These are phyloP conservation scores for Pleodorina starrii DNA, from an alignment of 139 green algal species.

Conservation along the genomic window DNA sequence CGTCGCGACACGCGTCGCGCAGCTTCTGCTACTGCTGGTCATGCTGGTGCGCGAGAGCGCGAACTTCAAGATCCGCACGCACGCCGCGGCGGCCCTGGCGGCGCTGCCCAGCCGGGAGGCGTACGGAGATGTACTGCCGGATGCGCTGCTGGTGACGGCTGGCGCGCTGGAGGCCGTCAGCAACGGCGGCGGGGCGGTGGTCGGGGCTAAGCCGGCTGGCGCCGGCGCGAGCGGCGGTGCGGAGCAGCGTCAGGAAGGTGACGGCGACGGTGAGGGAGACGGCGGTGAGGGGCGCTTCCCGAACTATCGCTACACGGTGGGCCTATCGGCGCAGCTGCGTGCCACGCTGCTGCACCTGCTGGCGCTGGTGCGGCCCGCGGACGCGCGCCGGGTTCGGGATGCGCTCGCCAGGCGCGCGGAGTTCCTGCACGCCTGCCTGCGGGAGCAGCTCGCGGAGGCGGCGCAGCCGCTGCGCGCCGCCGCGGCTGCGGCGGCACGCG, in stretches of 20 bases:
- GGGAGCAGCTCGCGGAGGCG: constrained; percentile 20
- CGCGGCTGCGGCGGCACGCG: not conserved
- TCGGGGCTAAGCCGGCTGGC: not conserved
- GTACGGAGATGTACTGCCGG: constrained; percentile 62
- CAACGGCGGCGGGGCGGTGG: not conserved
- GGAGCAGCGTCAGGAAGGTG: not conserved
- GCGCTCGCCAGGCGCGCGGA: constrained; percentile 13
- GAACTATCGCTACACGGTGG: constrained; percentile 47
- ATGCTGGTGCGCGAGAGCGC: constrained; percentile 74
- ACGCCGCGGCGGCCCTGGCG: constrained; percentile 73
- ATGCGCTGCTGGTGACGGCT: constrained; percentile 65
- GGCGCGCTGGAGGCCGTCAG: constrained; percentile 57
- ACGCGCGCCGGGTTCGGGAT: constrained; percentile 31
- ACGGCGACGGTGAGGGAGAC: constrained; percentile 5
- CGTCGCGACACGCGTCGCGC: not conserved
- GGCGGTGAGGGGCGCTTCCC: constrained; percentile 31
- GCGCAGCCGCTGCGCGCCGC: not conserved
- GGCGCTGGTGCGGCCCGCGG: constrained; percentile 16
- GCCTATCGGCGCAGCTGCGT: constrained; percentile 33
- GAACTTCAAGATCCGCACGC: constrained; percentile 83
- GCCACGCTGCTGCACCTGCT: constrained; percentile 55
- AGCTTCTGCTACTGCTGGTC: constrained; percentile 68
- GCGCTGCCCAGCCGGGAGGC: constrained; percentile 28
- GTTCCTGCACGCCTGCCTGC: constrained; percentile 1
- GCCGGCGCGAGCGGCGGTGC: not conserved